Conservation (phyloP, 2,329 filamentous ascomycete genomes). For the Talaromyces sp. region DNA sequence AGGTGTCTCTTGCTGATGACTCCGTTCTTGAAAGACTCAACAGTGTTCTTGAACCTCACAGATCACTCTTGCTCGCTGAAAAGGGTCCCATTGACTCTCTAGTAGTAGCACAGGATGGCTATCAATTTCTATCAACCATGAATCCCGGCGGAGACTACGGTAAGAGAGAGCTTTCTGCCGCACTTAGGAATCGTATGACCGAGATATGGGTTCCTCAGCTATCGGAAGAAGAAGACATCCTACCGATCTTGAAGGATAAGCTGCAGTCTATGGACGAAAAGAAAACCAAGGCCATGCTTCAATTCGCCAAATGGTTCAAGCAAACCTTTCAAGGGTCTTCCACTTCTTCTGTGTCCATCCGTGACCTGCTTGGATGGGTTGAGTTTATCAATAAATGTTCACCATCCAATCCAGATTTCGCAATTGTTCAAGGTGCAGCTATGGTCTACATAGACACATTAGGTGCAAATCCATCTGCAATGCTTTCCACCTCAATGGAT, state of each 20-base stretch:
- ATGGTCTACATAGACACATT: constrained; percentile 95
- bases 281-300: constrained; percentile 65
- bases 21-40: constrained; percentile 95
- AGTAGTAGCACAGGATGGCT: constrained; percentile 68
- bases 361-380: constrained; percentile 90
- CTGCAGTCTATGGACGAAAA: constrained; percentile 49
- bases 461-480: constrained; percentile 86
- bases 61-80: constrained; percentile 83
- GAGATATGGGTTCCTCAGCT: constrained; percentile 96
- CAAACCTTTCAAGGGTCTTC: constrained; percentile 69
- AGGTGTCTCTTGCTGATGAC: constrained; percentile 96
- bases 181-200: constrained; percentile 90
- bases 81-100: constrained; percentile 83
- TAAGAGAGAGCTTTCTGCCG: constrained; percentile 94
- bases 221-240: constrained; percentile 76
- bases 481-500: constrained; percentile 67
- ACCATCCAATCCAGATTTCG: constrained; percentile 45
- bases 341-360: constrained; percentile 75
- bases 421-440: constrained; percentile 76
- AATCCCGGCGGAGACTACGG: constrained; percentile 98
- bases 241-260: constrained; percentile 79
- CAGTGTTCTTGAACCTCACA: constrained; percentile 84
- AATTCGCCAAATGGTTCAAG: constrained; percentile 92
- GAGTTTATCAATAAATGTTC: constrained; percentile 75
- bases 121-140: constrained; percentile 98